Percentiles rank a stretch among this genome's conserved stretches.
Evolutionary conservation across 257 asterid species (phyloP).

Genomic region (Dorcoceras hygrometricum): DNA sequence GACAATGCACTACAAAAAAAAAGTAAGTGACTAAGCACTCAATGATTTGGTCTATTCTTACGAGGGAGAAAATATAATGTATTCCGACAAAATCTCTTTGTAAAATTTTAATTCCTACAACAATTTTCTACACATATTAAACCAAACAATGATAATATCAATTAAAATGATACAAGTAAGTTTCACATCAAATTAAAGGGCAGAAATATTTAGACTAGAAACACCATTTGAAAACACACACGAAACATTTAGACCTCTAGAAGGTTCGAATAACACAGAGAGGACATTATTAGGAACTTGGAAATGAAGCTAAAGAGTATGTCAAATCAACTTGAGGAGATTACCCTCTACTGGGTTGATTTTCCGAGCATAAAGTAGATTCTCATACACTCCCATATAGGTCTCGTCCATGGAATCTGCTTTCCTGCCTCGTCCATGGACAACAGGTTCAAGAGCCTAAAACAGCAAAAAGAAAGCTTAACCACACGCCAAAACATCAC

Average conservation of each 20-base stretch:
- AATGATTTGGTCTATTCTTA: no score
- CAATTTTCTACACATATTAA: no score
- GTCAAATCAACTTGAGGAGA: conserved; percentile 18
- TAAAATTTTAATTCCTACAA: no score
- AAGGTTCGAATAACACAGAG: conserved; percentile 3
- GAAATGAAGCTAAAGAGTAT: neutral
- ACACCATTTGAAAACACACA: neutral
- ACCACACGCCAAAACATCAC: conserved; percentile 6
- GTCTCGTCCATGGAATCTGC: conserved; percentile 73
- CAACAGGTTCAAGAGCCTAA: conserved; percentile 77
- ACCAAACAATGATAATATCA: neutral
- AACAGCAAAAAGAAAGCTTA: conserved; percentile 18
- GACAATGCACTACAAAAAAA: no score
- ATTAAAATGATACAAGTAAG: conserved; percentile 8
- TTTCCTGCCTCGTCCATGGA: conserved; percentile 97
- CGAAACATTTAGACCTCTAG: conserved; percentile 13
- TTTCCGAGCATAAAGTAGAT: conserved; percentile 88
- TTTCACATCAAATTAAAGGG: neutral
- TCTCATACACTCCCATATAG: conserved; percentile 83
- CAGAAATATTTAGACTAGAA: neutral
- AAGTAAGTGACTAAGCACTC: no score
- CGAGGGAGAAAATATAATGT: no score
- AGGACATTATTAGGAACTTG: conserved; percentile 2
- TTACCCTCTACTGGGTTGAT: conserved; percentile 83
- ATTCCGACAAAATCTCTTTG: no score